Percentiles rank a stretch among this genome's conserved stretches.
phyloP scores from a whole-genome alignment of 2,329 filamentous ascomycete genomes.

The Talaromyces sp. region DNA sequence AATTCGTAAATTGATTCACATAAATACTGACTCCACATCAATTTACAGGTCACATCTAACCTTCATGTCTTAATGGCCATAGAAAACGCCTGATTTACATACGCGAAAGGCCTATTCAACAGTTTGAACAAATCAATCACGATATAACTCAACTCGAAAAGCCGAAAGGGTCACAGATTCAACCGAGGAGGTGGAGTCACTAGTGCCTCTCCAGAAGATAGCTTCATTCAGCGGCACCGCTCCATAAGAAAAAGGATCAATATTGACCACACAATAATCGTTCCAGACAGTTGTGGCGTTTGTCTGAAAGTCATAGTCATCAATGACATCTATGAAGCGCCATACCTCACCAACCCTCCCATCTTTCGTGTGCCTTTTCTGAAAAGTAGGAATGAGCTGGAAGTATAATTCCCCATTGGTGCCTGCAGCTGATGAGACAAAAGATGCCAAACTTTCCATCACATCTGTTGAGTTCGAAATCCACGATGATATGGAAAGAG shows the following conservation, averaged over 20 bases:
- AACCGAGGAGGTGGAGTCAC: constrained; percentile 6
- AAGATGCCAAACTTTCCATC: background rate
- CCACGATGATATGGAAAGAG: constrained; percentile 8
- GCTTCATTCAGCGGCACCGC: constrained; percentile 37
- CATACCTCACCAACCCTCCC: constrained; percentile 36
- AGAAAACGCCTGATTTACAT: background rate
- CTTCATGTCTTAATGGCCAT: background rate
- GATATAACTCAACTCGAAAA: constrained; percentile 26
- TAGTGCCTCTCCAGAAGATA: constrained; percentile 36
- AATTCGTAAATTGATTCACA: too few species aligned
- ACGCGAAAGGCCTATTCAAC: background rate
- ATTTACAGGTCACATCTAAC: constrained; percentile 2
- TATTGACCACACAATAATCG: constrained; percentile 40
- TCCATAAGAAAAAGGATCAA: constrained; percentile 36
- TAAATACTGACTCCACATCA: too few species aligned
- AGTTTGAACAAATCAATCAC: background rate
- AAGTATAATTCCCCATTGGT: constrained; percentile 3
- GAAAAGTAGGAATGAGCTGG: constrained; percentile 7
- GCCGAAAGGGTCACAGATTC: constrained; percentile 35
- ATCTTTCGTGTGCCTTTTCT: background rate
- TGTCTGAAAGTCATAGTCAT: constrained; percentile 12
- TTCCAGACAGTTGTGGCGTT: constrained; percentile 20
- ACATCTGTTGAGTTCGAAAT: constrained; percentile 12
- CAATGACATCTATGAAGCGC: constrained; percentile 27
- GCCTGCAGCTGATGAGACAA: constrained; percentile 3